Evolutionary conservation across 2,329 filamentous ascomycete genomes (phyloP).

Genomic region (Ambrosiella cleistominuta): DNA sequence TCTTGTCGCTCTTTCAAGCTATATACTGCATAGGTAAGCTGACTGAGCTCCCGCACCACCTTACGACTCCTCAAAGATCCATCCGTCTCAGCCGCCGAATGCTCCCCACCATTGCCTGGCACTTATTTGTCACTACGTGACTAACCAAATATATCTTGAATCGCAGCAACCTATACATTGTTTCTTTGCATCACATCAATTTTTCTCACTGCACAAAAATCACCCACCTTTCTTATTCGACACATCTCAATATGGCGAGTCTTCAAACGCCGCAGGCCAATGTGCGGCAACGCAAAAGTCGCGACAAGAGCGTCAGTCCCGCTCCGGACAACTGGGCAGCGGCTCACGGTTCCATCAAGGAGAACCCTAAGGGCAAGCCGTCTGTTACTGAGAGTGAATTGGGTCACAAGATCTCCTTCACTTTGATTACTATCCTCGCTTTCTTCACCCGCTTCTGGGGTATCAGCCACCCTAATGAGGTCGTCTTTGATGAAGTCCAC

Average conservation of each 20-base stretch:
- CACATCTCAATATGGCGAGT: constrained; percentile 25
- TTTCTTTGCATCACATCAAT: too few species aligned
- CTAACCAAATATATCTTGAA: neutral
- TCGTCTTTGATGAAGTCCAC: constrained; percentile 97
- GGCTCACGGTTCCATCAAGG: constrained; percentile 28
- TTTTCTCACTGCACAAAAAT: neutral
- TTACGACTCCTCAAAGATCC: neutral
- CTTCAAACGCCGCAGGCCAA: constrained; percentile 36
- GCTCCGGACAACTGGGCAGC: constrained; percentile 22
- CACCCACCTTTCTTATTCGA: neutral
- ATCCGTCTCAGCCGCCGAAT: neutral
- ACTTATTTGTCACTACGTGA: neutral
- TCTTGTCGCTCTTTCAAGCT: constrained; percentile 11
- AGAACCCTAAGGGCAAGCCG: constrained; percentile 16
- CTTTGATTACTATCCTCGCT: constrained; percentile 61
- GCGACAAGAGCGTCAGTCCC: constrained; percentile 27
- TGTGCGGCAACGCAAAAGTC: constrained; percentile 41
- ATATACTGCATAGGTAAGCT: constrained; percentile 1
- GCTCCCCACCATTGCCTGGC: neutral
- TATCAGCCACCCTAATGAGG: constrained; percentile 86
- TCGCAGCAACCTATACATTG: too few species aligned
- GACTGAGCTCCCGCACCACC: neutral
- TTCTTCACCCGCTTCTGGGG: constrained; percentile 92
- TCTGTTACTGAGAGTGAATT: constrained; percentile 39
- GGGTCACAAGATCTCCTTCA: constrained; percentile 68